A percentile compares a stretch with the other conserved stretches of the same genome.
phyloP scores from a whole-genome alignment of 805 yeast genomes.

The Hanseniaspora lindneri region DNA sequence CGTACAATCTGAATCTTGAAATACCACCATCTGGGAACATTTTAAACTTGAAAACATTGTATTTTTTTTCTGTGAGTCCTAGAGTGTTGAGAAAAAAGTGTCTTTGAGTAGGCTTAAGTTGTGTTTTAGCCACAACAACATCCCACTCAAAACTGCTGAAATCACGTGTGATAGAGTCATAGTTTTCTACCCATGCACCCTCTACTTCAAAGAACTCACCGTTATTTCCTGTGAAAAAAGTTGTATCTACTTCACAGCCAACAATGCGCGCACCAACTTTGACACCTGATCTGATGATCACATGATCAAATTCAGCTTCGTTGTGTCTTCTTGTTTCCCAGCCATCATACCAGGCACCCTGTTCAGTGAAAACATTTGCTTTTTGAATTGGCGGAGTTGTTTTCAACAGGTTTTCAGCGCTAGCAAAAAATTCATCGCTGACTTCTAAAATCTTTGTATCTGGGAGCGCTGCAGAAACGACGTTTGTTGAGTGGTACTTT shows the following conservation, averaged over 20 bases:
- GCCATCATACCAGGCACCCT: constrained; percentile 98
- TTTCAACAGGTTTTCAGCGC: constrained; percentile 72
- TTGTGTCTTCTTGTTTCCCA: constrained; percentile 98
- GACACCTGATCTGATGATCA: constrained; percentile 70
- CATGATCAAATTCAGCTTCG: constrained; percentile 76
- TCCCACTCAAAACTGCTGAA: constrained; percentile 47
- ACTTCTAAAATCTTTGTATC: constrained; percentile 49
- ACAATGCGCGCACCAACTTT: constrained; percentile 55
- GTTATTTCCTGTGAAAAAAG: constrained; percentile 88
- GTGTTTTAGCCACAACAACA: constrained; percentile 50
- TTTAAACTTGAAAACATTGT: constrained; percentile 69
- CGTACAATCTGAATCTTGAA: constrained; percentile 85
- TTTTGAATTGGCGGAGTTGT: constrained; percentile 74
- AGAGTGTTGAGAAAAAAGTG: constrained; percentile 62
- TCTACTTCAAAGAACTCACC: constrained; percentile 86
- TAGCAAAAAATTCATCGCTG: constrained; percentile 94
- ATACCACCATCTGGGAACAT: constrained; percentile 99
- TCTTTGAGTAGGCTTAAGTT: constrained; percentile 81
- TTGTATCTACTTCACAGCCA: constrained; percentile 86
- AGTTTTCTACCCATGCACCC: constrained; percentile 37
- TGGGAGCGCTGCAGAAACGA: constrained; percentile 73
- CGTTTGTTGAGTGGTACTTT: constrained; percentile 37
- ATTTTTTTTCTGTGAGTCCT: constrained; percentile 46
- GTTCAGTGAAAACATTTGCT: constrained; percentile 60
- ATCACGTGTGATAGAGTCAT: constrained; percentile 21